Evolutionary conservation across 2,329 filamentous ascomycete species (phyloP), one percentile per base, ranked within the genome.

Genomic region (Claviceps humidiphila): DNA sequence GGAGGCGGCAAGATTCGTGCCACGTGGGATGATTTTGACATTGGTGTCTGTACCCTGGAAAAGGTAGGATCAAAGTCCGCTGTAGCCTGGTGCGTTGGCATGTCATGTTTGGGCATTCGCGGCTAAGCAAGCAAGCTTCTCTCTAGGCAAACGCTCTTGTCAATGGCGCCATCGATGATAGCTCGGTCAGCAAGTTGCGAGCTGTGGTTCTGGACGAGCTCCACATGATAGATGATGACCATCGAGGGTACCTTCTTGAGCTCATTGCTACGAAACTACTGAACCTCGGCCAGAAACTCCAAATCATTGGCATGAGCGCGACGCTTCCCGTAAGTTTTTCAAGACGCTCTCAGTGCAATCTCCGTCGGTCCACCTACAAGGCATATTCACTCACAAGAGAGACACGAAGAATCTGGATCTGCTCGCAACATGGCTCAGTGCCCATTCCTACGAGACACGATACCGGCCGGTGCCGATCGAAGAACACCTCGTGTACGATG

Each of bases 141-240:
- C 45, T 16, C 45, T 51, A 87, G 83, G 85, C 85, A 51, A 90
- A 89, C 60, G 76, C 82, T 11, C 73, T 90, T 41, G 74, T 89
- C 30, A 89, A 90, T 58, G 71, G 76, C 22, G 82, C 85, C 14
- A 86, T 89, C 57, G 82, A 86, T 56, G 83, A 89, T 56, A 80
- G 77, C 60, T 79, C 74, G 3, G 76, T 88, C 54, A 70, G 74
- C n/a, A 74, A 80, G 20, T 68, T 90, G 44, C 78, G 77, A 47
- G 71, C 82, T 11, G 78, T 89, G 17, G 83, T 89, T 14, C 71
- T 89, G 38, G 86, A 90, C 59, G 86, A 90, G 62, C 69, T 89
- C n/a, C 86, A 90, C 63, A 89, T 90, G 84, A 74, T 89, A 45
- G 82, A 88, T 58, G 86, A 89, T 62, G 82, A 84, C 56, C 77